Evolutionary conservation across 2,329 filamentous ascomycete genomes (phyloP).

Genomic region (Fusarium sp.): DNA sequence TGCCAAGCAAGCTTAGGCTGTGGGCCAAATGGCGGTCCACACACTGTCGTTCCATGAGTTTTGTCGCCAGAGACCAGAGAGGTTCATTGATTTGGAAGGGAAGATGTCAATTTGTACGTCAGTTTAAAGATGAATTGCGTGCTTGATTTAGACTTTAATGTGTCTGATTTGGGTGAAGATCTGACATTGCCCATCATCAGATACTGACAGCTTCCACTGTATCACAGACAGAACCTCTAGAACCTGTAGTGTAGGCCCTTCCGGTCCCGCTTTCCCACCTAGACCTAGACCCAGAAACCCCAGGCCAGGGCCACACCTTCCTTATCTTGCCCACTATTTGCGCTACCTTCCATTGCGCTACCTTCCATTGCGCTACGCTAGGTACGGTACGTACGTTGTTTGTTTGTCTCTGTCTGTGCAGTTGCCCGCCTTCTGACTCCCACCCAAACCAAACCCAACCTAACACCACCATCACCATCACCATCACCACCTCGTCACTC

Average conservation of each 20-base stretch:
- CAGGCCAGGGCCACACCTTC: slow-evolving; percentile 9
- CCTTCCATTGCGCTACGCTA: no score
- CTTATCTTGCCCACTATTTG: slow-evolving; percentile 18
- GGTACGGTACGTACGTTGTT: neutral
- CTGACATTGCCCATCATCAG: neutral
- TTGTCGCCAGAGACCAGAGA: neutral
- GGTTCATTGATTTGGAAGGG: neutral
- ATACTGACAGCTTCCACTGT: neutral
- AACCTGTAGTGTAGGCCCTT: slow-evolving; percentile 7
- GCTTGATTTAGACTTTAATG: neutral
- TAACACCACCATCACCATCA: neutral
- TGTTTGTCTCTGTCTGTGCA: neutral
- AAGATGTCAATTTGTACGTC: neutral
- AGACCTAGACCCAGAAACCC: neutral
- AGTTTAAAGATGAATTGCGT: neutral
- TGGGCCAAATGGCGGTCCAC: slow-evolving; percentile 29
- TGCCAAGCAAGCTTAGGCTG: slow-evolving; percentile 18
- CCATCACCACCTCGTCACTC: neutral
- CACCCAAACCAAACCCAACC: neutral
- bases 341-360: neutral
- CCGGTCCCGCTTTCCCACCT: slow-evolving; percentile 40
- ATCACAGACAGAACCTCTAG: neutral
- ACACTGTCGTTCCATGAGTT: slow-evolving; percentile 24
- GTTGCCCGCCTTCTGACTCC: slow-evolving; percentile 19
- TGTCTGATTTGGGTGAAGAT: neutral